Evolutionary conservation across 176 grass and related monocot species (phyloP).

Genomic region (Thalia dealbata): DNA sequence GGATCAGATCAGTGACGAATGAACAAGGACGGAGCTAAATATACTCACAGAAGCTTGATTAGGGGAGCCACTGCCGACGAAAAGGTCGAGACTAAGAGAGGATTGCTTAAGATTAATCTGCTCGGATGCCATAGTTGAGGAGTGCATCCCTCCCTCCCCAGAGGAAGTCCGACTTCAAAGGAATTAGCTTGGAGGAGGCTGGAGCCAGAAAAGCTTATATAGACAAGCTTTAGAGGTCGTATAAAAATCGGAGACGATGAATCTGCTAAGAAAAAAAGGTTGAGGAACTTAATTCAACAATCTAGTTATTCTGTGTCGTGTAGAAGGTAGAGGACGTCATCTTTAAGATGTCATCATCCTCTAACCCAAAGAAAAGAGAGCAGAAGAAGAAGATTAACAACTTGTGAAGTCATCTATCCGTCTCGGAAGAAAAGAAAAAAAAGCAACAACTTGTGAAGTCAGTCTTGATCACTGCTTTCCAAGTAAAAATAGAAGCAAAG

Average conservation of each 20-base stretch:
- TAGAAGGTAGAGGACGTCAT: background rate
- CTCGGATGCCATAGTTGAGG: constrained; percentile 25
- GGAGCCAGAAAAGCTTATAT: background rate
- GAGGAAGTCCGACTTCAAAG: background rate
- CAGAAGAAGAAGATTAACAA: background rate
- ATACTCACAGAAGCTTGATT: constrained; percentile 13
- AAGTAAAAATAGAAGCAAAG: background rate
- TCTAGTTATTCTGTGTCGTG: background rate
- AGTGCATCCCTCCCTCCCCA: background rate
- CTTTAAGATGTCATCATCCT: background rate
- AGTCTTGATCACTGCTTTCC: too few species aligned
- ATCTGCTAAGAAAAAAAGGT: background rate
- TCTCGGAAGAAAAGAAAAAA: too few species aligned
- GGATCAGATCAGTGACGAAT: background rate
- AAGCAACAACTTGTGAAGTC: background rate
- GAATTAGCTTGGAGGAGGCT: background rate
- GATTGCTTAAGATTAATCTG: constrained; percentile 11
- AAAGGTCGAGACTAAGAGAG: constrained; percentile 53
- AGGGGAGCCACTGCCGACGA: constrained; percentile 37
- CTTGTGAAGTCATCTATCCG: background rate
- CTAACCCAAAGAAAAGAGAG: background rate
- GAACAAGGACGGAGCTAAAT: too few species aligned
- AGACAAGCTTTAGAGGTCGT: background rate
- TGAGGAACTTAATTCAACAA: too few species aligned
- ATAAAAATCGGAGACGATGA: background rate